Percentiles rank a stretch among this genome's conserved stretches.
phyloP scores from a whole-genome alignment of 805 yeast species.

The Sugiyamaella mastotermitis region DNA sequence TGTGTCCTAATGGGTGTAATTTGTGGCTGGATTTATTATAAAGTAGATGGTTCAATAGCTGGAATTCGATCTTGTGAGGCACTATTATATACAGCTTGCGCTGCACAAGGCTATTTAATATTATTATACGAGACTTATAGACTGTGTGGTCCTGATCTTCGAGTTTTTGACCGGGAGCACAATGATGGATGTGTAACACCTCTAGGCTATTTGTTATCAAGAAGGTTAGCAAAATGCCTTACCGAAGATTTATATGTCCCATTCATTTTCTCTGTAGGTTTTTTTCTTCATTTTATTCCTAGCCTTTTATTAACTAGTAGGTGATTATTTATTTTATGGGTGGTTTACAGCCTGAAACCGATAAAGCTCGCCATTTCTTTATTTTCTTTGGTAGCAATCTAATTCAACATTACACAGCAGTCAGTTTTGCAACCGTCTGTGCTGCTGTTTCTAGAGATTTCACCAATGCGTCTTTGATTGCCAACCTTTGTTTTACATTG shows the following conservation, averaged over 20 bases:
- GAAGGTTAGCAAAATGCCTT: conserved; percentile 59
- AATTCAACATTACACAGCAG: conserved; percentile 50
- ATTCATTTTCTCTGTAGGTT: conserved; percentile 43
- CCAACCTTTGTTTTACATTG: conserved; percentile 59
- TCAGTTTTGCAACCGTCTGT: conserved; percentile 45
- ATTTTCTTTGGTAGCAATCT: conserved; percentile 54
- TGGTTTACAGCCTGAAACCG: conserved; percentile 57
- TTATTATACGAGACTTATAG: conserved; percentile 55
- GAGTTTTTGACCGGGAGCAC: conserved; percentile 59
- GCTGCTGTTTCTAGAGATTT: conserved; percentile 58
- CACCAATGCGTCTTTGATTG: conserved; percentile 53
- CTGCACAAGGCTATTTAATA: conserved; percentile 51
- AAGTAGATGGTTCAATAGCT: conserved; percentile 42
- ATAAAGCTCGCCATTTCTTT: conserved; percentile 45
- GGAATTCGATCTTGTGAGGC: conserved; percentile 61
- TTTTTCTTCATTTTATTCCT: neutral
- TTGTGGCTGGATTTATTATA: conserved; percentile 73
- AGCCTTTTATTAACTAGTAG: conserved; percentile 3
- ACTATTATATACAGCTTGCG: conserved; percentile 46
- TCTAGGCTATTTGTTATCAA: conserved; percentile 57
- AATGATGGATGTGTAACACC: conserved; percentile 63
- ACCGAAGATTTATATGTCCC: conserved; percentile 67
- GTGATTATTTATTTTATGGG: conserved; percentile 66
- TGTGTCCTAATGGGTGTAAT: conserved; percentile 51
- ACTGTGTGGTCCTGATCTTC: conserved; percentile 48